phyloP scores from a whole-genome alignment of 1,284 basidiomycete genomes.

The Papiliotrema nemorosa region DNA sequence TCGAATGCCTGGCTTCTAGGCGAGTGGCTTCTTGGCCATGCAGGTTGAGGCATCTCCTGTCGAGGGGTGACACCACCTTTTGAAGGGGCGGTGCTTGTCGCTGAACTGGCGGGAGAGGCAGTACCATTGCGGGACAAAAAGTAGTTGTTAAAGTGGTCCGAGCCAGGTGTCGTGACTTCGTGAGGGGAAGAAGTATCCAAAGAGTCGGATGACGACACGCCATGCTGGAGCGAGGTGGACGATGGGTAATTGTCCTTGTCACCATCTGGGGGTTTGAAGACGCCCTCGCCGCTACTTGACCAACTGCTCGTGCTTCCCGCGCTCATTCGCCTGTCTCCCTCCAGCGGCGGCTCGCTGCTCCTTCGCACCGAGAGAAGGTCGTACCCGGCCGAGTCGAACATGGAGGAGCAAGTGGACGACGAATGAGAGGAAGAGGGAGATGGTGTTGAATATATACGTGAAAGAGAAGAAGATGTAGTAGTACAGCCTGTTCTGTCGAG shows the following conservation, averaged over 20 bases:
- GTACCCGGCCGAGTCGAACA: constrained; percentile 12
- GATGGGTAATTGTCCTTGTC: not conserved
- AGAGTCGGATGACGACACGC: constrained; percentile 6
- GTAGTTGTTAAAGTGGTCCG: not conserved
- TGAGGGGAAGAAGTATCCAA: not conserved
- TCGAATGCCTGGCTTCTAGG: not conserved
- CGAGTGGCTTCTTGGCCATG: constrained; percentile 18
- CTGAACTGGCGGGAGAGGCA: constrained; percentile 23
- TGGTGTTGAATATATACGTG: constrained; percentile 4
- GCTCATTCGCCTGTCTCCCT: constrained; percentile 9
- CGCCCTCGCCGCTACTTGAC: constrained; percentile 9
- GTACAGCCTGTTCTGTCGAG: no score
- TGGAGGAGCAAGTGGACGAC: constrained; percentile 10
- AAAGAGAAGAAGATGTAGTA: not conserved
- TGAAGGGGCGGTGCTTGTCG: constrained; percentile 20
- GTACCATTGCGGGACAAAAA: constrained; percentile 1
- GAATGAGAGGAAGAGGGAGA: constrained; percentile 9
- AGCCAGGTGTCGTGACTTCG: constrained; percentile 3
- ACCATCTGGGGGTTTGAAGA: constrained; percentile 2
- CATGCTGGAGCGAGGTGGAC: not conserved
- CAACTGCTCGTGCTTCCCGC: constrained; percentile 16
- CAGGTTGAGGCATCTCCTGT: constrained; percentile 22
- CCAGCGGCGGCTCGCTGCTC: not conserved
- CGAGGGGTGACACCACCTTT: constrained; percentile 30
- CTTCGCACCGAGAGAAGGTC: not conserved